Evolutionary conservation across 768 basidiomycete species (phyloP).

Genomic region (Tricholoma sp.): DNA sequence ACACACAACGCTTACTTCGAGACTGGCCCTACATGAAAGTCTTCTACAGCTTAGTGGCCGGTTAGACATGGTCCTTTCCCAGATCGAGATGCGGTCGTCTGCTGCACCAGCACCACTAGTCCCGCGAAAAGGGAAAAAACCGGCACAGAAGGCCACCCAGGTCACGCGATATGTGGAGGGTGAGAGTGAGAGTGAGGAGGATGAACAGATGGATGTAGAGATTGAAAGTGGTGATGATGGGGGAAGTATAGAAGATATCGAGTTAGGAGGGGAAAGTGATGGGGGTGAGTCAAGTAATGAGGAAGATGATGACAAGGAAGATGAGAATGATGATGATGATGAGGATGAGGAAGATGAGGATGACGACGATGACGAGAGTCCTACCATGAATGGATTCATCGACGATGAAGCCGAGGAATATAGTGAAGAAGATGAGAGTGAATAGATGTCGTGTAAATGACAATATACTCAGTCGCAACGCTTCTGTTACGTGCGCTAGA

Average conservation of each 20-base stretch:
- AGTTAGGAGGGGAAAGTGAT: conserved; percentile 61
- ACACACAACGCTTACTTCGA: conserved; percentile 73
- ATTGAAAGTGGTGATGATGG: conserved; percentile 64
- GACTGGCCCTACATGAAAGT: conserved; percentile 79
- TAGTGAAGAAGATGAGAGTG: conserved; percentile 49
- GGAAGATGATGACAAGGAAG: conserved; percentile 36
- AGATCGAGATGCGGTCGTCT: conserved; percentile 87
- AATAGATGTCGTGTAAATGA: conserved; percentile 24
- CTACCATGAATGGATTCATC: conserved; percentile 42
- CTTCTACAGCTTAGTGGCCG: conserved; percentile 84
- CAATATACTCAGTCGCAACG: no score
- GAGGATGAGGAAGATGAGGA: conserved; percentile 40
- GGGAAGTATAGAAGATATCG: conserved; percentile 76
- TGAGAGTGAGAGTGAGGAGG: conserved; percentile 66
- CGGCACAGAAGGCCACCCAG: conserved; percentile 25
- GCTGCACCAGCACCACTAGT: conserved; percentile 53
- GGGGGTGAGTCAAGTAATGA: conserved; percentile 37
- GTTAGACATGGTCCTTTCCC: conserved; percentile 89
- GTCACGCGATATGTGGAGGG: conserved; percentile 71
- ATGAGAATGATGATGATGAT: conserved; percentile 58
- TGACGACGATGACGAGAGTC: conserved; percentile 34
- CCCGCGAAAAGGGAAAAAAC: conserved; percentile 33
- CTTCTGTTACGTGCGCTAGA: no score
- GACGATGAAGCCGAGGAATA: conserved; percentile 55
- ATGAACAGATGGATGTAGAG: conserved; percentile 50